Base-by-base conservation (phyloP, 2,329 filamentous ascomycete genomes). In the Sporothrix globosa region DNA sequence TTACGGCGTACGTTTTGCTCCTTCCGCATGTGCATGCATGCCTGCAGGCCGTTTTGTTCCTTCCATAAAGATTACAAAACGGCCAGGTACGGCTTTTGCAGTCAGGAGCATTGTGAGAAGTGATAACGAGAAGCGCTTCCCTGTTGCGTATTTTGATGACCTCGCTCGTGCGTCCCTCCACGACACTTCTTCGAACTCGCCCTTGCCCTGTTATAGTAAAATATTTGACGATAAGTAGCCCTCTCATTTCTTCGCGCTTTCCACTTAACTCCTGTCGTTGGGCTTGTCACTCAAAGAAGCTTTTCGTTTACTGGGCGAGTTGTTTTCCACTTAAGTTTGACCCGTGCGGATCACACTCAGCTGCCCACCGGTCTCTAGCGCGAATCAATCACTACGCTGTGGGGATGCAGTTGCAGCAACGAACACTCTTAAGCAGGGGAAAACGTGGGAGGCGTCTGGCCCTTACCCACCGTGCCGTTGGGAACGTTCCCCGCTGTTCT, bases 281-380 rank as follows among this genome's bases (percentile, higher is more conserved):
- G 27, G 54, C 30, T 44, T 41, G 24, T 41, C 24, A 30, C 24
- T 39, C 44, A 19, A 11, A 54, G 17, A 39, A 6, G 63, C n/a
- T 30, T 13, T n/a, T 27, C 44, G 48, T 67, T 67, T 67, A n/a
- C 30, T 53, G 24, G 21, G 11, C 11, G 19, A 7, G 14, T 14
- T 39, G 60, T 17, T 48, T 68, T 54, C 58, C 27, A 39, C 21
- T 14, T 48, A 14, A 30, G 70, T 72, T 73, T 73, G 72, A 73
- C 69, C 69, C 68, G 66, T 71, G 71, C 69, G 66, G 72, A 73
- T 73, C 71, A 73, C 66, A 73, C 72, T 67, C 54, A 13, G 58
- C 58, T 39, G 52, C 58, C 65, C 66, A 66, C 69, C 41, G 63
- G 54, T 58, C 66, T 71, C 70, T 69, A 67, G 70, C 63, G 72